Conservation (phyloP, 345 rosid species). For the Arabis alpina region DNA sequence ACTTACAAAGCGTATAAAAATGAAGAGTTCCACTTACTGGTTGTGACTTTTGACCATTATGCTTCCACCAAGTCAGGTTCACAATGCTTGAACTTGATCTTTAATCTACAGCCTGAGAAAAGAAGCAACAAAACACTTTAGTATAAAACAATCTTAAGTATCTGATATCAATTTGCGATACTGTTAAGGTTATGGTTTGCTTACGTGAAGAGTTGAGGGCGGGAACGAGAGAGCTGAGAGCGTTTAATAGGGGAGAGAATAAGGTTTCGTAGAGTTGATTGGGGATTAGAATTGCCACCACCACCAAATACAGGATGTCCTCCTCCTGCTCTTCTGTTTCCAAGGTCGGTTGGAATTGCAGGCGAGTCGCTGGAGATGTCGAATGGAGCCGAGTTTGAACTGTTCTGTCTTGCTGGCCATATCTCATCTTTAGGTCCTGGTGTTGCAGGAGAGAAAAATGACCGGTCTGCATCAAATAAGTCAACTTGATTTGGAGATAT, state of each 20-base stretch:
- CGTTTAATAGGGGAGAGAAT: conserved; percentile 93
- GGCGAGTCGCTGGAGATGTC: conserved; percentile 69
- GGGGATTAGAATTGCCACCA: conserved; percentile 61
- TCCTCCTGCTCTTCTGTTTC: conserved; percentile 58
- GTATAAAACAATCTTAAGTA: not conserved
- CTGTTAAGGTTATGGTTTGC: conserved; percentile 19
- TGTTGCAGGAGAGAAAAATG: conserved; percentile 79
- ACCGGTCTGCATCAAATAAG: conserved; percentile 88
- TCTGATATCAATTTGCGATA: not conserved
- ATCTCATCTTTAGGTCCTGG: conserved; percentile 93
- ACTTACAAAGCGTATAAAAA: conserved; percentile 25
- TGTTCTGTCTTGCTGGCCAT: conserved; percentile 89
- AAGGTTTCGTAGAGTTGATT: conserved; percentile 80
- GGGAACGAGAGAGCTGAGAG: conserved; percentile 84
- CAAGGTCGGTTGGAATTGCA: conserved; percentile 58
- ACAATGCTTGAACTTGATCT: conserved; percentile 22
- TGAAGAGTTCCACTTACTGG: conserved; percentile 33
- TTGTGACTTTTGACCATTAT: conserved; percentile 25
- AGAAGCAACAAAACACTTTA: not conserved
- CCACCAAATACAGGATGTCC: conserved; percentile 52
- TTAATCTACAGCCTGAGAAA: conserved; percentile 40
- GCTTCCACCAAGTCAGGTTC: conserved; percentile 37
- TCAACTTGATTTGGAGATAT: conserved; percentile 65
- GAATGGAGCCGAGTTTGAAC: conserved; percentile 75
- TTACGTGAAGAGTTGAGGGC: conserved; percentile 79